phyloP scores from a whole-genome alignment of 106 monocot genomes.

The Apostasia ramifera region DNA sequence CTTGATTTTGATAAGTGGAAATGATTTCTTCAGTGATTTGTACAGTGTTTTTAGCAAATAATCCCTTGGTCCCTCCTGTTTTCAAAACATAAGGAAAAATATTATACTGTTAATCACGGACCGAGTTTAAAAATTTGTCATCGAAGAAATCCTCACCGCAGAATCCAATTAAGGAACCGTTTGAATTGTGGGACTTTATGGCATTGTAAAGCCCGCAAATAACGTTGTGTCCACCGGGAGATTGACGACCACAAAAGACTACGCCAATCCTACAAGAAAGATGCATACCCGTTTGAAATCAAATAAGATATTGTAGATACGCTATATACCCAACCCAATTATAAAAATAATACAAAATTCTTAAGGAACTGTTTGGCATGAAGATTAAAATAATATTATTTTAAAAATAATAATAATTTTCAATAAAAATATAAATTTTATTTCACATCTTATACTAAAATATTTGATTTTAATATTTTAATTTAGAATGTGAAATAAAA shows the following conservation, averaged over 20 bases:
- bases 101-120: not conserved
- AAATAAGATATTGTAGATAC: not conserved
- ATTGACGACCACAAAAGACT: slow-evolving; percentile 50
- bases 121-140: not conserved
- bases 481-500: too few relatives aligned
- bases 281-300: too few relatives aligned
- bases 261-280: slow-evolving; percentile 27
- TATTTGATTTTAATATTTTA: too few relatives aligned
- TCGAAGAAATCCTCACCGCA: slow-evolving; percentile 20
- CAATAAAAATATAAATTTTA: too few relatives aligned
- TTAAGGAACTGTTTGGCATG: not conserved
- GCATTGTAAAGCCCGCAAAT: slow-evolving; percentile 37
- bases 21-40: slow-evolving; percentile 41
- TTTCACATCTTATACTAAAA: too few relatives aligned
- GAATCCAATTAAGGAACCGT: slow-evolving; percentile 29
- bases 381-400: not conserved
- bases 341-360: not conserved
- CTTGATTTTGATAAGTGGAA: slow-evolving; percentile 35
- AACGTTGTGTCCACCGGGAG: slow-evolving; percentile 47
- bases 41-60: slow-evolving; percentile 32
- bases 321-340: not conserved
- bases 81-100: too few relatives aligned
- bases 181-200: slow-evolving; percentile 25
- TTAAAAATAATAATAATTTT: not conserved
- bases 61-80: slow-evolving; percentile 57